Base-by-base conservation (phyloP, 306 rosid genomes). In the Crotalaria pallida region DNA sequence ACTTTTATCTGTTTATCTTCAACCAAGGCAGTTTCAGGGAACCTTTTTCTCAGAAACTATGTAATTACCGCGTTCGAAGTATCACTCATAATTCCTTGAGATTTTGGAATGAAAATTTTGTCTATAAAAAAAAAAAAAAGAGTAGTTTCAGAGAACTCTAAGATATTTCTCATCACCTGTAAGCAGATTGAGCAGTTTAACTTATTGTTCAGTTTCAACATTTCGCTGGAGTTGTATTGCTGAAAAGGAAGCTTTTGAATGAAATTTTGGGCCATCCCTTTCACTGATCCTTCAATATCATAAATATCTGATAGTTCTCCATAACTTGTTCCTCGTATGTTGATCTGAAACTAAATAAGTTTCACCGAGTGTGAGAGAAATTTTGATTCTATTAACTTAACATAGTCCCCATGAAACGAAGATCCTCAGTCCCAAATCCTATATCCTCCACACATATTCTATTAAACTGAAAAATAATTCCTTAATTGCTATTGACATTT, bases 131-230 rank as follows among this genome's bases (percentile, higher is more conserved):
- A n/a, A n/a, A n/a, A n/a, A n/a, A n/a, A n/a, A n/a, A n/a, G n/a
- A n/a, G 3, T 17, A 59, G 21, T 76, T 44, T 38, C 12, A 41
- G n/a, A 27, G 5, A 36, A 6, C 24, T 48, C 2, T 8, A 15
- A 27, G 48, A 45, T 40, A 16, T 43, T 74, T 53, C 74, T 81
- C 22, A n/a, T n/a, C n/a, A 77, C 86, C 83, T 78, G 86, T 10
- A 74, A 78, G 73, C 86, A 82, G 65, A 82, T 65, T 45, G 86
- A 65, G 78, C 86, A 82, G 60, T 58, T n/a, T n/a, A n/a, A n/a
- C n/a, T n/a, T 62, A 15, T 36, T 78, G 78, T 58, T 58, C 2
- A 19, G 26, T 43, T 58, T 50, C 9, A 48, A 26, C 48, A 70
- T 69, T 44, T 58, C 44, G n/a, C 11, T 19, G 49, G 81, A 52